These are phyloP conservation scores for Aristolochia contorta DNA, from an alignment of 164 flowering plant genomes.

Conservation along the genomic window DNA sequence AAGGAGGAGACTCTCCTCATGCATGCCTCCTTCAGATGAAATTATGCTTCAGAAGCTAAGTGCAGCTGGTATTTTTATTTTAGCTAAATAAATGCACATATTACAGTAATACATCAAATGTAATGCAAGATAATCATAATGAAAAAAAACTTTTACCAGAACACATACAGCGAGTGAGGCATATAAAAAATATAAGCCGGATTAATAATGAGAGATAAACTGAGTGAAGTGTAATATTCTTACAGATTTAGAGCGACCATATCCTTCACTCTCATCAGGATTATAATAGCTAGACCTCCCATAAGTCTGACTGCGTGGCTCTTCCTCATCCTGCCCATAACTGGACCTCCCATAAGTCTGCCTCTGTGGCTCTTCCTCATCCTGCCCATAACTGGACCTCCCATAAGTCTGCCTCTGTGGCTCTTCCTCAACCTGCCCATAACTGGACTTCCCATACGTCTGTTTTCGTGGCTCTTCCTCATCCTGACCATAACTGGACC, in stretches of 20 bases:
- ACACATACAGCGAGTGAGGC: not conserved
- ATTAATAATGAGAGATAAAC: not conserved
- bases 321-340: not conserved
- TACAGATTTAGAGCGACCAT: constrained; percentile 1
- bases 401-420: not conserved
- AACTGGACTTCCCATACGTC: not conserved
- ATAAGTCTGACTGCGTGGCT: not conserved
- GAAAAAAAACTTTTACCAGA: not conserved
- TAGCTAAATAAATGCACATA: not conserved
- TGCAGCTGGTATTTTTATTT: not conserved
- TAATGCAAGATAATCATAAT: not conserved
- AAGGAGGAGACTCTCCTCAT: too few species aligned
- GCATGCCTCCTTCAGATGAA: too few species aligned
- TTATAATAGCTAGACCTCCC: not conserved
- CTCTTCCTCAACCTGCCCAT: not conserved
- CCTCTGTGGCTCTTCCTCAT: not conserved
- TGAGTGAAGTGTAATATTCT: not conserved
- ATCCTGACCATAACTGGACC: constrained; percentile 4
- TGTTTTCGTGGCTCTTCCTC: constrained; percentile 7
- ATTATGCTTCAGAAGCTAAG: not conserved
- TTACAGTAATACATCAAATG: not conserved
- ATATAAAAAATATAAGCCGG: not conserved
- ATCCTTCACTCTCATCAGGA: constrained; percentile 1
- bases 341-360: not conserved
- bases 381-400: not conserved